Evolutionary conservation across 2,329 filamentous ascomycete genomes (phyloP), one percentile per base, ranked within the genome.

Genomic region (Acrodontium crateriforme): DNA sequence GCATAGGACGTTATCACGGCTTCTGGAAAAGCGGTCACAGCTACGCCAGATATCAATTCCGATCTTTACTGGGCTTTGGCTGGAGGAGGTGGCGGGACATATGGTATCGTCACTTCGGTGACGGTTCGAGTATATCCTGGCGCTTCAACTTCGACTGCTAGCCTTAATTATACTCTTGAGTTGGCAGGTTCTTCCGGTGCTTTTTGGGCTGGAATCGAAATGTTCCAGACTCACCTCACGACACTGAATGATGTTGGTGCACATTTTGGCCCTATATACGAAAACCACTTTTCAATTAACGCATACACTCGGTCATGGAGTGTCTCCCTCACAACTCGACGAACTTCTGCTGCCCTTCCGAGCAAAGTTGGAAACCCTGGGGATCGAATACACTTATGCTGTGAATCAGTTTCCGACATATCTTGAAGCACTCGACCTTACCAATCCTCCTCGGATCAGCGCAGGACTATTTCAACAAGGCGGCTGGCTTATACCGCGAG

Each of bases 61-160:
- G 71, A 76, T 28, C 54, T 78, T 1, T 77, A 70, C 53, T 78
- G 71, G 72, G 74, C 72, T 2, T 49, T 75, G 1, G 57, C 58
- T 22, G 71, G 71, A 3, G 70, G 72, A 0, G 71, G 73, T 2
- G 65, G 62, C 7, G 68, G 69, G 10, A 74, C 60, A 16, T 77
- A 66, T 38, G 71, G 58, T 2, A 56, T 74, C 2, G 67, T 75
- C 2, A 47, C 61, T 10, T 67, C 64, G 2, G 56, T 74, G 46
- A 74, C 66, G 0, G 53, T 63, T 21, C 66, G 64, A 35, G 58
- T 63, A 2, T 57, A 71, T 43, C 49, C 55, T 1, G 59, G 64
- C 30, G 46, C 45, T 5, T 46, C 48, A 0, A 53, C 63, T 3
- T 54, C 58, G 2, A 65, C 59, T 2, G 55, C 61, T 2, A 59